phyloP scores from a whole-genome alignment of 2,329 filamentous ascomycete genomes.

The Hypoxylon sp. region DNA sequence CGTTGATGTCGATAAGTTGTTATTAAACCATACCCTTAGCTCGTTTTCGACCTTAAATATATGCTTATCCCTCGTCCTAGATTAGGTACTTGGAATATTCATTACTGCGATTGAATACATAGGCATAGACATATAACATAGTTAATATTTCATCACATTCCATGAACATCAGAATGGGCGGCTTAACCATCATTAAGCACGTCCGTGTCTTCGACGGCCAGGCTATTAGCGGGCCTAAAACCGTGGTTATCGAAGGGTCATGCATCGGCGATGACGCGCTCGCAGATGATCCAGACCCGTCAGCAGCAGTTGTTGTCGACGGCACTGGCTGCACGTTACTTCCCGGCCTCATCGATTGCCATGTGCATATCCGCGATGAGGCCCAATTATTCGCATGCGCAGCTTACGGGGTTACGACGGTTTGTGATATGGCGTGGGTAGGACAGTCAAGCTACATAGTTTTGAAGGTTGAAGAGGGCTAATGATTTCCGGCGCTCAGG shows the following conservation, averaged over 20 bases:
- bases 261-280: conserved; percentile 34
- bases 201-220: conserved; percentile 48
- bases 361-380: conserved; percentile 45
- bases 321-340: conserved; percentile 47
- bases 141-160: background rate
- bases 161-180: conserved; percentile 33
- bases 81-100: too few species aligned
- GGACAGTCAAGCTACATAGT: background rate
- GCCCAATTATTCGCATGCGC: conserved; percentile 43
- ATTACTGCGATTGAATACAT: background rate
- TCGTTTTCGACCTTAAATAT: too few species aligned
- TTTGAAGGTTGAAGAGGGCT: background rate
- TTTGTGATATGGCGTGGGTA: conserved; percentile 47
- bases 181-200: conserved; percentile 43
- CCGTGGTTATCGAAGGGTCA: conserved; percentile 43
- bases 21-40: too few species aligned
- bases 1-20: too few species aligned
- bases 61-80: too few species aligned
- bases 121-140: background rate
- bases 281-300: conserved; percentile 26
- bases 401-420: conserved; percentile 43
- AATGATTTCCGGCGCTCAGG: conserved; percentile 11
- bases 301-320: conserved; percentile 35
- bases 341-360: conserved; percentile 49
- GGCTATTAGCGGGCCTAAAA: conserved; percentile 36